Percentiles rank a stretch among this genome's conserved stretches.
phyloP scores from a whole-genome alignment of 805 yeast species.

The Candida argentea region DNA sequence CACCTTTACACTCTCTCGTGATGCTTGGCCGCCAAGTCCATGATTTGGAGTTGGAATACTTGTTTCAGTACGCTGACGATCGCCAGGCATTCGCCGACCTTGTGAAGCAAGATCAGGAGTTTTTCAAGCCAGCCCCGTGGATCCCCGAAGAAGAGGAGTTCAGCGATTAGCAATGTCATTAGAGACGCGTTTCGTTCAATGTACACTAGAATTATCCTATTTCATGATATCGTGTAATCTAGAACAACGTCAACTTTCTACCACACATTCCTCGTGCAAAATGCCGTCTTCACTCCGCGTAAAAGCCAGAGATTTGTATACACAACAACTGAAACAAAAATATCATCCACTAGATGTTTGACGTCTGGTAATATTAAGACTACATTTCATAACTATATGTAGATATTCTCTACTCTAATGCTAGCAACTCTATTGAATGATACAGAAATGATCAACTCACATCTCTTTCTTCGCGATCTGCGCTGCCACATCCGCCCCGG shows the following conservation, averaged over 20 bases:
- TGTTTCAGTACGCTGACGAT: conserved; percentile 66
- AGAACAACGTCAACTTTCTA: too few relatives aligned
- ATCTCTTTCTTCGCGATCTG: conserved; percentile 1
- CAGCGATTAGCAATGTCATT: conserved; percentile 3
- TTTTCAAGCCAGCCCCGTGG: conserved; percentile 63
- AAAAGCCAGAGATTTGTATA: too few relatives aligned
- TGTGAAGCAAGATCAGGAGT: conserved; percentile 45
- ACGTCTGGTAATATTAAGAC: too few relatives aligned
- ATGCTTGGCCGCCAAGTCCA: conserved; percentile 91
- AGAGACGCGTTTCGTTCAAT: too few relatives aligned
- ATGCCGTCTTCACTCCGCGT: too few relatives aligned
- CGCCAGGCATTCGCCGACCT: conserved; percentile 37
- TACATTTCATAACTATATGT: too few relatives aligned
- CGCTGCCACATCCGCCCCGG: conserved; percentile 4
- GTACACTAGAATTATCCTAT: too few relatives aligned
- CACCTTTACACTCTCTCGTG: conserved; percentile 85
- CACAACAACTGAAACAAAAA: too few relatives aligned
- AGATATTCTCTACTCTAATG: neutral
- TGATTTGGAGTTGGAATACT: conserved; percentile 80
- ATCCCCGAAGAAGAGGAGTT: conserved; percentile 33
- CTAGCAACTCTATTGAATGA: neutral
- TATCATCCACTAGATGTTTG: too few relatives aligned
- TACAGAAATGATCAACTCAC: neutral
- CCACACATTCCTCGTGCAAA: too few relatives aligned
- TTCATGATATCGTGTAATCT: too few relatives aligned